phyloP scores from a whole-genome alignment of 2,329 filamentous ascomycete species.

The Stagonosporopsis vannaccii region DNA sequence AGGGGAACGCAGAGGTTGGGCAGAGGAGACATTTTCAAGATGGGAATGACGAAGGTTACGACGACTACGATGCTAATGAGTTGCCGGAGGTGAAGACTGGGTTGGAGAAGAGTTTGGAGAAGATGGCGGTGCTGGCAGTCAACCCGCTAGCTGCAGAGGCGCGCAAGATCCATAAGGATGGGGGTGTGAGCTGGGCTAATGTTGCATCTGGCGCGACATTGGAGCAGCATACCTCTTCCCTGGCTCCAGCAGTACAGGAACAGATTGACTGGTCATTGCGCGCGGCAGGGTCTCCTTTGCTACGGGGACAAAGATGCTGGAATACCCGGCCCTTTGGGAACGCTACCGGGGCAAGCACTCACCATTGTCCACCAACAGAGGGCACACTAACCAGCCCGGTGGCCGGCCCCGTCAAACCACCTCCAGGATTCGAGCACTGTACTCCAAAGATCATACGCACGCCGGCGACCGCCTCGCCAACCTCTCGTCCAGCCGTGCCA shows the following conservation, averaged over 20 bases:
- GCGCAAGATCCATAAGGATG: not conserved
- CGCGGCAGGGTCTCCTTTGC: not conserved
- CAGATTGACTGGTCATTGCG: too few species aligned
- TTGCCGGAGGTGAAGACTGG: not conserved
- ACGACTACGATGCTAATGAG: not conserved
- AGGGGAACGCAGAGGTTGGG: not conserved
- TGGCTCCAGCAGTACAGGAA: not conserved
- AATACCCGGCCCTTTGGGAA: not conserved
- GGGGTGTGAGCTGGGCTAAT: slow-evolving; percentile 3
- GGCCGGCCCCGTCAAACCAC: not conserved
- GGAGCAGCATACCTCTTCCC: not conserved
- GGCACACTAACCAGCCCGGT: not conserved
- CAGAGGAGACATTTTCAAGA: not conserved
- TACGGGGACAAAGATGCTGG: not conserved
- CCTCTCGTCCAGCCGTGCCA: not conserved
- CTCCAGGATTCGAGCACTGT: not conserved
- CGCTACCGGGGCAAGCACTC: too few species aligned
- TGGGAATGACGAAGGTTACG: not conserved
- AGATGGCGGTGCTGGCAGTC: not conserved
- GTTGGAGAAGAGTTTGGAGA: not conserved
- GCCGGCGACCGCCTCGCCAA: not conserved
- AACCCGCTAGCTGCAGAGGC: not conserved
- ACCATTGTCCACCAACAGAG: not conserved
- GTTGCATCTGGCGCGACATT: not conserved
- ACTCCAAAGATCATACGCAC: not conserved